Base-by-base conservation (phyloP, 2,329 filamentous ascomycete genomes). In the Clonostachys rosea region DNA sequence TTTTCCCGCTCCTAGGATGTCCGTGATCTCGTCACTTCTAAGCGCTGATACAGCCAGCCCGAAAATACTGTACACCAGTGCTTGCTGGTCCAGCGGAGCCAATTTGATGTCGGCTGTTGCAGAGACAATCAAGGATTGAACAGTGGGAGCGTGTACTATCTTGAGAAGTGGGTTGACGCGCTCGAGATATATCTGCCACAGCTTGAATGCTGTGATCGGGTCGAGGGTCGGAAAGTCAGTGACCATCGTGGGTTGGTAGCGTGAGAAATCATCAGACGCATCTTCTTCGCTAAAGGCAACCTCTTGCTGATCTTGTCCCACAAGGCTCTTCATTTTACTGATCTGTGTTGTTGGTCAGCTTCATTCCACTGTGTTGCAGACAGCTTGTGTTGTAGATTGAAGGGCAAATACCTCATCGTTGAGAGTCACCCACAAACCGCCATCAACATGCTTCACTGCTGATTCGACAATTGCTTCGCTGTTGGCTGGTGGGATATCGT, bases 131-230 rank as follows among this genome's bases (percentile, higher is more conserved):
- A 78, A 74, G 4, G 77, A 75, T 56, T 89, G 83, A 4, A 89
- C 64, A 0, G 83, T 83, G 1, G 87, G 87, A 2, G 84, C 77
- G 58, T 92, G 88, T 24, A 89, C 81, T 40, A 81, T 68, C 59
- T 91, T 91, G 55, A 82, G 79, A 42, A 89, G 62, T 0, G 87
- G 87, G 56, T 91, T 86, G 47, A 91, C 82, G 50, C 87, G 83
- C 43, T 88, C 82, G 7, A 90, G 67, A 53, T 84, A 91, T 8
- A 81, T 70, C 59, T 89, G 84, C 87, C 88, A 92, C 6, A 91
- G 72, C 45, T 76, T 75, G 56, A 88, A 83, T 24, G 87, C 78
- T 34, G 87, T 81, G 13, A 80, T 73, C 0, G 83, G 77, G 5
- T 79, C 70, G 0, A 87, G 87, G 54, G 86, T 82, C 59, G 14